Evolutionary conservation across 2,329 filamentous ascomycete genomes (phyloP).

Genomic region (Lachnellula occidentalis): DNA sequence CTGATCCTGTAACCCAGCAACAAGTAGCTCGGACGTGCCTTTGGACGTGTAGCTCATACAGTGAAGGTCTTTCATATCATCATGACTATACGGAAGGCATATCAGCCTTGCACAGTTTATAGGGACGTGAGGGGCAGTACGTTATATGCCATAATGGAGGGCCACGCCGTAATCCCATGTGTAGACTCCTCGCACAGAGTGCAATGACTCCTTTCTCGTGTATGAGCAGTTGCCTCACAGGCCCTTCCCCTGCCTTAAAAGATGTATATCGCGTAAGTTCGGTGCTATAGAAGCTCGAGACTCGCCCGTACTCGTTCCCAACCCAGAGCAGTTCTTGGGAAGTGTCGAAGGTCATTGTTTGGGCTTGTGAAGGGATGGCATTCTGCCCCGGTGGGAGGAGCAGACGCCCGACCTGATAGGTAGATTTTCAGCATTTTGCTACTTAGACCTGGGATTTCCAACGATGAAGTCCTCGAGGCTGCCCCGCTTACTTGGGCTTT

Average conservation of each 20-base stretch:
- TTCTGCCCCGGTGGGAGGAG: constrained; percentile 71
- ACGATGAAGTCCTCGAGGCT: constrained; percentile 12
- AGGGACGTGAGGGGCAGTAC: constrained; percentile 36
- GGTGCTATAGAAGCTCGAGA: constrained; percentile 81
- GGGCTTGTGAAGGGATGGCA: constrained; percentile 64
- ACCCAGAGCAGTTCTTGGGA: constrained; percentile 87
- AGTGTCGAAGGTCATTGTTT: constrained; percentile 83
- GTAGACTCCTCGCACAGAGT: constrained; percentile 76
- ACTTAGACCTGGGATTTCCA: constrained; percentile 1
- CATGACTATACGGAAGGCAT: constrained; percentile 42
- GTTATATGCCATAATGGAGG: constrained; percentile 82
- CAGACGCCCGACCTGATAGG: constrained; percentile 69
- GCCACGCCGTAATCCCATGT: constrained; percentile 81
- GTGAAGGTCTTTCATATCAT: constrained; percentile 77
- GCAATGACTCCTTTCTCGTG: constrained; percentile 86
- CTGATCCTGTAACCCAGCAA: constrained; percentile 76
- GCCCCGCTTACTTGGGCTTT: constrained; percentile 11
- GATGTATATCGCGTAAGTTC: constrained; percentile 88
- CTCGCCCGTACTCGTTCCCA: constrained; percentile 80
- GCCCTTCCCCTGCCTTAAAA: constrained; percentile 71
- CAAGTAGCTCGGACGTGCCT: constrained; percentile 74
- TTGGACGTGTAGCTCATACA: constrained; percentile 96
- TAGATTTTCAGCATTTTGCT: constrained; percentile 11
- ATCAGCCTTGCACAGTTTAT: constrained; percentile 16
- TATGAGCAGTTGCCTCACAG: constrained; percentile 82